A percentile compares a stretch with the other conserved stretches of the same genome.
phyloP scores from a whole-genome alignment of 2,329 filamentous ascomycete genomes.

The Colletotrichum chrysophilum region DNA sequence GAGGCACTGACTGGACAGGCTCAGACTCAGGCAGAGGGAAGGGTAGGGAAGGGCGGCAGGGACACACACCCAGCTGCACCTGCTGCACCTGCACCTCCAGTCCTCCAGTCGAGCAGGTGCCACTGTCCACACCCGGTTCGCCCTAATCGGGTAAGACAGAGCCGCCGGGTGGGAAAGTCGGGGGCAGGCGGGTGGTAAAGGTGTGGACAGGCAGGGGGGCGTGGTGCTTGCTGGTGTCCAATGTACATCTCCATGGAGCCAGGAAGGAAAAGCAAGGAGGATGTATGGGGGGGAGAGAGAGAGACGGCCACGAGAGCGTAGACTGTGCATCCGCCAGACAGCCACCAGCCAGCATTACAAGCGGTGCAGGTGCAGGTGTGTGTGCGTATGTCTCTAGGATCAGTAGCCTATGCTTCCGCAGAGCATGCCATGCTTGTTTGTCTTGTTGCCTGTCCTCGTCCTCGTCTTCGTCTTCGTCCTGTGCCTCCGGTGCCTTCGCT shows the following conservation, averaged over 20 bases:
- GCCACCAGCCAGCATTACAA: neutral
- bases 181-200: neutral
- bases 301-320: neutral
- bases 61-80: neutral
- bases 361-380: neutral
- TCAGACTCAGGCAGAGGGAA: neutral
- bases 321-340: neutral
- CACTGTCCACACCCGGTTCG: slow-evolving; percentile 8
- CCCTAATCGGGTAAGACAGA: slow-evolving; percentile 12
- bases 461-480: neutral
- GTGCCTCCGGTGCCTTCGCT: neutral
- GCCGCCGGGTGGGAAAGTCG: slow-evolving; percentile 9
- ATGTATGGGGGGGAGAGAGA: neutral
- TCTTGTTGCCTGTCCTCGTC: neutral
- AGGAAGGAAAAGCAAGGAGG: neutral
- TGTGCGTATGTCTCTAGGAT: neutral
- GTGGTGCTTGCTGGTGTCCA: neutral
- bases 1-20: neutral
- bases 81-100: neutral
- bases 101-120: neutral
- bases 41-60: neutral
- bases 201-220: neutral
- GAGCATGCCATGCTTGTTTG: neutral
- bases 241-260: neutral
- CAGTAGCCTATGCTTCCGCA: neutral